Conservation (phyloP, 2,329 filamentous ascomycete genomes). For the Stachybotrys chlorohalonatus region DNA sequence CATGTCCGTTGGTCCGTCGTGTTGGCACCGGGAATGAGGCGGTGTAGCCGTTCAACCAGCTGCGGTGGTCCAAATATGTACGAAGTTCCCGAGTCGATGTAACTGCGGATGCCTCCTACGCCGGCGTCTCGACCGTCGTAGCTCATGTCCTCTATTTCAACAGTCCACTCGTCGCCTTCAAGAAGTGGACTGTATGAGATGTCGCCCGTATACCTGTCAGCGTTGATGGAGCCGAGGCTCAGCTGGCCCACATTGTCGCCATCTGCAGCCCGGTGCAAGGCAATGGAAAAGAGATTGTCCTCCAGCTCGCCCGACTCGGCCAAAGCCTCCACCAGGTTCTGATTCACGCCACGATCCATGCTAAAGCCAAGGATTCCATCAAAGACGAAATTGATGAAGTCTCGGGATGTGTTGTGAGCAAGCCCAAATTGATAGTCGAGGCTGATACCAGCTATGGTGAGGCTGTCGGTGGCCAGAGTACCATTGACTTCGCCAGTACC, state of each 20-base stretch:
- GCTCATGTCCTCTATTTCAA: slow-evolving; percentile 56
- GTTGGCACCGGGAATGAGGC: slow-evolving; percentile 52
- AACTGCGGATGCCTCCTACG: slow-evolving; percentile 50
- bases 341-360: slow-evolving; percentile 46
- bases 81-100: slow-evolving; percentile 78
- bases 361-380: slow-evolving; percentile 81
- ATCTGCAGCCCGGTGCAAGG: slow-evolving; percentile 58
- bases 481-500: slow-evolving; percentile 70
- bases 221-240: slow-evolving; percentile 64
- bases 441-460: slow-evolving; percentile 57
- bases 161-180: slow-evolving; percentile 58
- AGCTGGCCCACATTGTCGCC: slow-evolving; percentile 64
- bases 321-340: slow-evolving; percentile 60
- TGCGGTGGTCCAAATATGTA: slow-evolving; percentile 63
- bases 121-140: slow-evolving; percentile 50
- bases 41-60: slow-evolving; percentile 61
- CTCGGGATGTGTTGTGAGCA: slow-evolving; percentile 59
- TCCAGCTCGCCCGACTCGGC: slow-evolving; percentile 44
- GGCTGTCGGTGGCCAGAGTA: slow-evolving; percentile 52
- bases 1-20: slow-evolving; percentile 53
- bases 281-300: slow-evolving; percentile 61
- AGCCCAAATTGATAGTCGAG: slow-evolving; percentile 62
- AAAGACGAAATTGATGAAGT: slow-evolving; percentile 73
- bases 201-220: slow-evolving; percentile 55
- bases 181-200: slow-evolving; percentile 55